Evolutionary conservation across 345 rosid genomes (phyloP).

Genomic region (Pugionium cornutum): DNA sequence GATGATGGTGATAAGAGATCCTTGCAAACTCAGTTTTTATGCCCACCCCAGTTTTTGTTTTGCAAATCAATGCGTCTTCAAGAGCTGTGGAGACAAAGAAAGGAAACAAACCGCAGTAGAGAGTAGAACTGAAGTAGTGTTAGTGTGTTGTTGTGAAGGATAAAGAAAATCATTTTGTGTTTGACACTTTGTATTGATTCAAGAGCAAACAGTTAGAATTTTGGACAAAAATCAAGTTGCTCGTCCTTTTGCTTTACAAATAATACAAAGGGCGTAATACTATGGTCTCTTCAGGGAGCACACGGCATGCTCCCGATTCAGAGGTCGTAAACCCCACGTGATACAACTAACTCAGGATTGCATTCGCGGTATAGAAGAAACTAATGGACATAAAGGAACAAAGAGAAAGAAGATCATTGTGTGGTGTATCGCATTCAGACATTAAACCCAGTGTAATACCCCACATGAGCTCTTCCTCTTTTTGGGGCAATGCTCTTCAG

Average conservation of each 20-base stretch:
- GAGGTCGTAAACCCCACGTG: background rate
- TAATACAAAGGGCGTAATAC: no score
- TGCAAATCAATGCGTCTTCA: slow-evolving; percentile 9
- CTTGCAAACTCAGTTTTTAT: background rate
- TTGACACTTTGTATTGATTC: slow-evolving; percentile 8
- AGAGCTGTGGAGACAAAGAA: slow-evolving; percentile 6
- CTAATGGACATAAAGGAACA: background rate
- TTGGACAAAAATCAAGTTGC: slow-evolving; percentile 25
- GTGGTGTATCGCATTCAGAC: slow-evolving; percentile 25
- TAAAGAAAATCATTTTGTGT: slow-evolving; percentile 11
- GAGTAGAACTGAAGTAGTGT: slow-evolving; percentile 7
- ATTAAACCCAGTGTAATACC: slow-evolving; percentile 18
- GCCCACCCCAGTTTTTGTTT: slow-evolving; percentile 10
- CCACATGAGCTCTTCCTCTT: slow-evolving; percentile 7
- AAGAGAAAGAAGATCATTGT: slow-evolving; percentile 17
- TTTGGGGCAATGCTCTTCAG: slow-evolving; percentile 4
- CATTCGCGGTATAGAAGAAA: background rate
- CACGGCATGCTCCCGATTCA: background rate
- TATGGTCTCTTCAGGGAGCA: slow-evolving; percentile 4
- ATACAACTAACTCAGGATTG: background rate
- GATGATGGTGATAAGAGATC: slow-evolving; percentile 39
- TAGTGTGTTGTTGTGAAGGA: slow-evolving; percentile 26
- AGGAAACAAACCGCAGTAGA: background rate
- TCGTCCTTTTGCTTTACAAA: slow-evolving; percentile 16
- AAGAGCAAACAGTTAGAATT: background rate